A percentile compares a stretch with the other conserved stretches of the same genome.
Evolutionary conservation across 2,329 filamentous ascomycete genomes (phyloP).

Genomic region (Thelonectria discophora): DNA sequence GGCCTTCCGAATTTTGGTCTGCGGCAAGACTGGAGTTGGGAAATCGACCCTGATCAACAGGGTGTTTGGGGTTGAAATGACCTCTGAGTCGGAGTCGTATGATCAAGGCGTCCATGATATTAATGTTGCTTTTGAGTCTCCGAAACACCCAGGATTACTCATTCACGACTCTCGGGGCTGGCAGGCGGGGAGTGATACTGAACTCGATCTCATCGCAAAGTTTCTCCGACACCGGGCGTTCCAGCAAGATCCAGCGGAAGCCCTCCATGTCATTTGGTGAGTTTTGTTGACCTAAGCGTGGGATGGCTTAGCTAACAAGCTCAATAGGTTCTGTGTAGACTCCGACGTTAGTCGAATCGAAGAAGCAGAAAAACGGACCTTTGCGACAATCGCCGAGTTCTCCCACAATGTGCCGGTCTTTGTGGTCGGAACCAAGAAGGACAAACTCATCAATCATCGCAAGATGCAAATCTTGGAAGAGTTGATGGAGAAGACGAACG

Average conservation of each 20-base stretch:
- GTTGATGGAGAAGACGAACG: conserved; percentile 39
- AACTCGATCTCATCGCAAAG: conserved; percentile 40
- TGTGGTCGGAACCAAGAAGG: conserved; percentile 40
- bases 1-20: conserved; percentile 39
- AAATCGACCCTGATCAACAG: conserved; percentile 43
- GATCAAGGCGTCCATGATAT: conserved; percentile 40
- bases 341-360: conserved; percentile 39
- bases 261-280: conserved; percentile 39
- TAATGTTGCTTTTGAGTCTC: conserved; percentile 39
- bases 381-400: conserved; percentile 40
- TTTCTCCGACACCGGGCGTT: conserved; percentile 39
- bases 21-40: conserved; percentile 39
- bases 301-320: neutral
- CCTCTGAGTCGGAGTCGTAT: conserved; percentile 35
- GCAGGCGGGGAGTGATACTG: conserved; percentile 38
- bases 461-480: conserved; percentile 35
- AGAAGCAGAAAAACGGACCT: conserved; percentile 40
- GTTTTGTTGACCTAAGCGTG: neutral
- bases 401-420: conserved; percentile 41
- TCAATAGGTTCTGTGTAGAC: conserved; percentile 38
- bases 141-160: conserved; percentile 36
- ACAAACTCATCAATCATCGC: conserved; percentile 36
- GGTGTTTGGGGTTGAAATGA: conserved; percentile 41
- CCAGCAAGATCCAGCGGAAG: conserved; percentile 38
- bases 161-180: conserved; percentile 41